Conservation (phyloP, 768 basidiomycete species). For the Hortiboletus flavorubellus region DNA sequence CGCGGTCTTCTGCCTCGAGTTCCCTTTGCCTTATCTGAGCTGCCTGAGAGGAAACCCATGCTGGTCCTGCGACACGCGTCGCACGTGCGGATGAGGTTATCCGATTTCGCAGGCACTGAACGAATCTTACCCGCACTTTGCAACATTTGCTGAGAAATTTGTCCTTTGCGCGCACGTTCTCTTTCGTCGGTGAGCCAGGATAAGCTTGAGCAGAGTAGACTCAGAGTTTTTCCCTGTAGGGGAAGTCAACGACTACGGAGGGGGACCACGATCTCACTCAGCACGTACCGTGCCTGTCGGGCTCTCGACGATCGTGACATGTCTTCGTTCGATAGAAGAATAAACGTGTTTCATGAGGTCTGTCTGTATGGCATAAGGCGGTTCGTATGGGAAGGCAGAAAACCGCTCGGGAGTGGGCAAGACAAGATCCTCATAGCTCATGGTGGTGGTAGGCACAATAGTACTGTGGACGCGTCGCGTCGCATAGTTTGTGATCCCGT, state of each 20-base stretch:
- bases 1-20: constrained; percentile 63
- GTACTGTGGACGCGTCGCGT: constrained; percentile 11
- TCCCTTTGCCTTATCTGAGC: constrained; percentile 59
- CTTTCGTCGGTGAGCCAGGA: constrained; percentile 74
- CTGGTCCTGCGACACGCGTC: constrained; percentile 42
- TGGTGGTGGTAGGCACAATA: background rate
- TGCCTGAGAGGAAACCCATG: constrained; percentile 78
- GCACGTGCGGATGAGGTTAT: constrained; percentile 8
- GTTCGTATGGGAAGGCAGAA: constrained; percentile 77
- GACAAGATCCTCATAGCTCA: constrained; percentile 19
- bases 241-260: background rate
- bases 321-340: constrained; percentile 64
- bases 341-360: constrained; percentile 90
- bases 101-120: background rate
- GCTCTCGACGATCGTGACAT: constrained; percentile 82
- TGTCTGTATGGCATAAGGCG: constrained; percentile 81
- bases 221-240: constrained; percentile 82
- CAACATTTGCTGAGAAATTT: constrained; percentile 37
- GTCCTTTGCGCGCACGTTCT: constrained; percentile 64
- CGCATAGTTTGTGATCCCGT: constrained; percentile 5
- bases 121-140: constrained; percentile 26
- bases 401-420: constrained; percentile 68
- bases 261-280: background rate
- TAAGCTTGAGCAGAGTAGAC: constrained; percentile 70
- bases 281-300: constrained; percentile 80